phyloP scores from a whole-genome alignment of 345 rosid species.

The Geranium rotundifolium region DNA sequence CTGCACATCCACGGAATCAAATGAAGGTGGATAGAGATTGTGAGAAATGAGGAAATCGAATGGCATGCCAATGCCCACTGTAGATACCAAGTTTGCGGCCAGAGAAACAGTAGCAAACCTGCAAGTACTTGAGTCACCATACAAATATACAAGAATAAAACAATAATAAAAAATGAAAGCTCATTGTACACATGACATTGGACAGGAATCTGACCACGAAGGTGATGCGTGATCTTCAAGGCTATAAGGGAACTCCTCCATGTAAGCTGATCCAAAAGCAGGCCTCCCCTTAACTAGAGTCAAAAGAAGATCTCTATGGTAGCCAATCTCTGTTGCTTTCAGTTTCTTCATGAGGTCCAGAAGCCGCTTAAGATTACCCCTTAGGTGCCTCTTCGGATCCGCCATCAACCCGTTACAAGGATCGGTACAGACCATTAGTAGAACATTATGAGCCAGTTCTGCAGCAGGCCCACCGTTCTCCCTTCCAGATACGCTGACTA shows the following conservation, averaged over 20 bases:
- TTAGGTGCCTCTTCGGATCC: slow-evolving; percentile 47
- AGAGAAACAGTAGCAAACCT: slow-evolving; percentile 73
- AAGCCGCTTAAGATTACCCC: slow-evolving; percentile 62
- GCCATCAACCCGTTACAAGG: slow-evolving; percentile 90
- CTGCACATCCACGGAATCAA: slow-evolving; percentile 39
- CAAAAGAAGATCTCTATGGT: slow-evolving; percentile 78
- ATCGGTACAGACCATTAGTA: slow-evolving; percentile 63
- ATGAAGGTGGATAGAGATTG: slow-evolving; percentile 28
- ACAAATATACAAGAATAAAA: slow-evolving; percentile 10
- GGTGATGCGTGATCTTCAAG: slow-evolving; percentile 73
- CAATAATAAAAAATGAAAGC: slow-evolving; percentile 8
- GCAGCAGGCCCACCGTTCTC: slow-evolving; percentile 39
- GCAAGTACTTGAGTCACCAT: slow-evolving; percentile 42
- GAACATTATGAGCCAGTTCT: slow-evolving; percentile 60
- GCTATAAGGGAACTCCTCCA: slow-evolving; percentile 80
- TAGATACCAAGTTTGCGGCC: slow-evolving; percentile 63
- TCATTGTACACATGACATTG: slow-evolving; percentile 1
- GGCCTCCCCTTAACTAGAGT: slow-evolving; percentile 61
- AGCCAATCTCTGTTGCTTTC: slow-evolving; percentile 46
- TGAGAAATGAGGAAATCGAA: slow-evolving; percentile 44
- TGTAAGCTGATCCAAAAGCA: slow-evolving; percentile 56
- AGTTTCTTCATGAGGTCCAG: slow-evolving; percentile 76
- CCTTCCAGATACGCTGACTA: slow-evolving; percentile 55
- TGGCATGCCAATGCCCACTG: slow-evolving; percentile 38
- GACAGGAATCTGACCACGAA: slow-evolving; percentile 54